These are phyloP conservation scores for Termitomyces sp. DNA, from an alignment of 1,284 basidiomycete genomes.

Conservation along the genomic window DNA sequence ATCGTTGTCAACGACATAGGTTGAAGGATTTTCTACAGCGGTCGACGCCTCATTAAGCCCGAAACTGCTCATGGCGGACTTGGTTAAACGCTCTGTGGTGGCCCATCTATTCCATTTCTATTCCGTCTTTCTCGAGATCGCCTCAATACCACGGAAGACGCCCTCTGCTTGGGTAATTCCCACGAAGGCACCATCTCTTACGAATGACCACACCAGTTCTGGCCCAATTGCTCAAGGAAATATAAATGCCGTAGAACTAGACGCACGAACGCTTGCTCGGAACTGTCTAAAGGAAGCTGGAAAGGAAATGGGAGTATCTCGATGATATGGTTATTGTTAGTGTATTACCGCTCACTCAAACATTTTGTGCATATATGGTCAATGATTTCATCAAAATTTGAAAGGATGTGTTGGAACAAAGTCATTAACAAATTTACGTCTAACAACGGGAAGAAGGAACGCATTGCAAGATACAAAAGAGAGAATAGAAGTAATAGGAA, in stretches of 20 bases:
- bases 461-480: constrained; percentile 7
- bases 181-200: neutral
- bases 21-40: constrained; percentile 22
- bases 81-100: constrained; percentile 63
- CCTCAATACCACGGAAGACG: constrained; percentile 57
- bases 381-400: neutral
- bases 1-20: neutral
- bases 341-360: neutral
- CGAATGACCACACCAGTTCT: constrained; percentile 9
- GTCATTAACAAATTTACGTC: neutral
- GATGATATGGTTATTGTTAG: neutral
- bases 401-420: neutral
- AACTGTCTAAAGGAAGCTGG: constrained; percentile 71
- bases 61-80: constrained; percentile 55
- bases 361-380: neutral
- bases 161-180: constrained; percentile 60
- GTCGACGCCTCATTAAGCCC: constrained; percentile 43
- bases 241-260: constrained; percentile 42
- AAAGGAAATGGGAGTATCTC: constrained; percentile 55
- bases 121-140: constrained; percentile 71
- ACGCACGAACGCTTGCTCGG: constrained; percentile 63
- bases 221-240: constrained; percentile 9
- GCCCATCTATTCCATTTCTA: constrained; percentile 88
- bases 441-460: neutral
- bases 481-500: neutral